Evolutionary conservation across 768 basidiomycete genomes (phyloP).

Genomic region (Myochromella boudieri): DNA sequence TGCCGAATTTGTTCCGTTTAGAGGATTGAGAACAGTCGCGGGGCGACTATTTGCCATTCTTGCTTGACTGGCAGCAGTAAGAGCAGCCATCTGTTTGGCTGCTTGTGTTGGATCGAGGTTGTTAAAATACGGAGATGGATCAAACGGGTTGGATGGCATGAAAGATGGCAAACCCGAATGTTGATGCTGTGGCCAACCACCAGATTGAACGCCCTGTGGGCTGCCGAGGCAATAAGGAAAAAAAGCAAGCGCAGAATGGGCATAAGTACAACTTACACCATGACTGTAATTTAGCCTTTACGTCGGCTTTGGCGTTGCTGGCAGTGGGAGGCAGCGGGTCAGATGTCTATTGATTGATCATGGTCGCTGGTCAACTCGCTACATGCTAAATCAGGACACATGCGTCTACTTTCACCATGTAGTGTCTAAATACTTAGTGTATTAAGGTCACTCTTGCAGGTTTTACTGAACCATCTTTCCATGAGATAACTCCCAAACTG

Average conservation of each 20-base stretch:
- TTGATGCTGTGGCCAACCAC: conserved; percentile 24
- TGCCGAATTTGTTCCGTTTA: conserved; percentile 64
- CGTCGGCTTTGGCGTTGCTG: conserved; percentile 13
- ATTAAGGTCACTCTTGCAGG: no score
- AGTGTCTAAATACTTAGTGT: no score
- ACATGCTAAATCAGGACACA: conserved; percentile 12
- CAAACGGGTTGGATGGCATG: conserved; percentile 30
- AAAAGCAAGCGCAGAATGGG: conserved; percentile 11
- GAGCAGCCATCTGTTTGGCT: conserved; percentile 81
- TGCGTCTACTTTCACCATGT: no score
- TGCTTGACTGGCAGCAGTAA: conserved; percentile 62
- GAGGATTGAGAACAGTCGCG: conserved; percentile 29
- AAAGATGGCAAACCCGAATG: conserved; percentile 31
- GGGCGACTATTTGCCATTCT: conserved; percentile 53
- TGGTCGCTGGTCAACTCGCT: conserved; percentile 9
- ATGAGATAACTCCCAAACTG: no score
- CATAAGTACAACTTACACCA: conserved; percentile 34
- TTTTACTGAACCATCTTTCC: no score
- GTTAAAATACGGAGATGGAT: conserved; percentile 41
- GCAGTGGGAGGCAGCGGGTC: no score
- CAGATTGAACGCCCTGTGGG: conserved; percentile 41
- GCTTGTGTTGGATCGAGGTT: conserved; percentile 63
- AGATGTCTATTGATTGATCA: background rate
- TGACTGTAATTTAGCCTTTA: conserved; percentile 8
- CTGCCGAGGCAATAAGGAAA: conserved; percentile 20